These are phyloP conservation scores for Alloascoidea hylecoeti DNA, from an alignment of 805 yeast species.

Conservation along the genomic window DNA sequence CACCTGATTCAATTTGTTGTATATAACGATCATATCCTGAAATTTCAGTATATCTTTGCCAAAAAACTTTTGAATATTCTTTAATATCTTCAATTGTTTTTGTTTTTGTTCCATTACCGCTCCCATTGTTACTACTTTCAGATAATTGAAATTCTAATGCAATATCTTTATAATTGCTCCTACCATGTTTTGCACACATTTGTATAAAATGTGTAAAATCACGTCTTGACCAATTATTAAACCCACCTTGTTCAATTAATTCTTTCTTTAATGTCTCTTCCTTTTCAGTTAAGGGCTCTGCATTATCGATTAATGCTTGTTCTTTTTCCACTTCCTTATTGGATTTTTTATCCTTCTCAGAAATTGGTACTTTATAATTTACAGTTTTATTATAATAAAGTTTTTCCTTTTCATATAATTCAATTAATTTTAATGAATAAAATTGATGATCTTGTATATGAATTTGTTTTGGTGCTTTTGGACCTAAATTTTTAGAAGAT, in stretches of 20 bases:
- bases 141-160: slow-evolving; percentile 44
- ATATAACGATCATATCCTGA: slow-evolving; percentile 84
- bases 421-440: slow-evolving; percentile 61
- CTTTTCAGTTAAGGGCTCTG: slow-evolving; percentile 64
- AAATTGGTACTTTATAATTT: slow-evolving; percentile 51
- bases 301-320: slow-evolving; percentile 59
- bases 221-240: slow-evolving; percentile 69
- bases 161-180: slow-evolving; percentile 57
- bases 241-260: slow-evolving; percentile 52
- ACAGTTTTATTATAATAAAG: slow-evolving; percentile 59
- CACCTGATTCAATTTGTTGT: slow-evolving; percentile 76
- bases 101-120: slow-evolving; percentile 31
- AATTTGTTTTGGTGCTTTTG: slow-evolving; percentile 75
- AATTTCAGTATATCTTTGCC: slow-evolving; percentile 65
- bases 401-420: slow-evolving; percentile 70
- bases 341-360: slow-evolving; percentile 28
- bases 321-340: slow-evolving; percentile 34
- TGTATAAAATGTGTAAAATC: slow-evolving; percentile 78
- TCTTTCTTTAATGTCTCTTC: slow-evolving; percentile 60
- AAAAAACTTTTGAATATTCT: slow-evolving; percentile 66
- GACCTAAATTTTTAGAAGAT: slow-evolving; percentile 41
- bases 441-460: slow-evolving; percentile 86
- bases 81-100: slow-evolving; percentile 71
- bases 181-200: slow-evolving; percentile 64
- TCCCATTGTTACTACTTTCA: too few species aligned